Conservation (phyloP, 768 basidiomycete species). For the Collybia sp. region DNA sequence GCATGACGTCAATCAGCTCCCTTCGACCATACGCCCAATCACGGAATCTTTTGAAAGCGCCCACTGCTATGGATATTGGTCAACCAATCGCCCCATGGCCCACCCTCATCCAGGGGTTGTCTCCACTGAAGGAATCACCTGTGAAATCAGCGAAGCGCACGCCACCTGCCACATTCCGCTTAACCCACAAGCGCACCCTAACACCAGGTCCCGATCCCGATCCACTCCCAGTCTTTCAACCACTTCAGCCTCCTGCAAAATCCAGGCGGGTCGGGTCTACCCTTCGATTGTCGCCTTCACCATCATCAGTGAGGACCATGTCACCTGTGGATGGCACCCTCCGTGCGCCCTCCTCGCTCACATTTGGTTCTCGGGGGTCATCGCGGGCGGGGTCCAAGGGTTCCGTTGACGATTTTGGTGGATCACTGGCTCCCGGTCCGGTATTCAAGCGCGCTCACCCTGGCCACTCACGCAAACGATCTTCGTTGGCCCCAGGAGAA, state of each 20-base stretch:
- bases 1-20: conserved; percentile 31
- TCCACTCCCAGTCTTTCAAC: conserved; percentile 53
- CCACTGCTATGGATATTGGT: conserved; percentile 11
- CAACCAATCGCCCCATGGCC: conserved; percentile 12
- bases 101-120: conserved; percentile 3
- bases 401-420: conserved; percentile 9
- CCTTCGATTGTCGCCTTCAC: conserved; percentile 15
- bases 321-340: conserved; percentile 14
- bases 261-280: conserved; percentile 15
- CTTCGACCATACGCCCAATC: conserved; percentile 24
- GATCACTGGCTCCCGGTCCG: conserved; percentile 16
- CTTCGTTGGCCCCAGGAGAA: conserved; percentile 17
- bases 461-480: conserved; percentile 17
- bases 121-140: conserved; percentile 15
- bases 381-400: conserved; percentile 10
- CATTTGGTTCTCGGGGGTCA: conserved; percentile 29
- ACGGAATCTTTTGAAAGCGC: conserved; percentile 7
- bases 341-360: conserved; percentile 33
- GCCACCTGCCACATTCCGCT: conserved; percentile 19
- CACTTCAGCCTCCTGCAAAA: conserved; percentile 43
- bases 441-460: conserved; percentile 30
- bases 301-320: conserved; percentile 19
- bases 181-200: conserved; percentile 47
- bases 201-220: conserved; percentile 58
- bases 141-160: conserved; percentile 11